These are phyloP conservation scores for Cytospora piceae DNA, from an alignment of 2,329 filamentous ascomycete genomes.

Conservation along the genomic window DNA sequence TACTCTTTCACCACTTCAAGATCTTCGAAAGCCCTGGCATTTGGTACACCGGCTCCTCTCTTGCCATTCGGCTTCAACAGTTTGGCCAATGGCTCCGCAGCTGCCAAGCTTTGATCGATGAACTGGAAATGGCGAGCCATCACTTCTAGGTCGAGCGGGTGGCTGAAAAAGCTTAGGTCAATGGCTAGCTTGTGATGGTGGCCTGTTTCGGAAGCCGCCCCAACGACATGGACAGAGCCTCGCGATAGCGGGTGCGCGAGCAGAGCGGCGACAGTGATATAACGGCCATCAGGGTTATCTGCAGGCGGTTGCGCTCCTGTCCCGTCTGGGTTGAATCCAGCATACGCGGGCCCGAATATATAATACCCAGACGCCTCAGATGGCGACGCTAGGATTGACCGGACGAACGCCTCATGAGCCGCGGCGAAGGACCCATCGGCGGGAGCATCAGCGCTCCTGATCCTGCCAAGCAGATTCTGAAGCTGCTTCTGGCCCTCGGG, in stretches of 20 bases:
- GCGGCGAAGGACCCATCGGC: conserved; percentile 9
- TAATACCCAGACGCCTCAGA: conserved; percentile 26
- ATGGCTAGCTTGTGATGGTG: conserved; percentile 41
- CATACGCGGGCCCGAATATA: conserved; percentile 6
- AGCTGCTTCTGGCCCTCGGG: background rate
- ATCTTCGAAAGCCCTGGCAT: conserved; percentile 14
- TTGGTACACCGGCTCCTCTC: conserved; percentile 9
- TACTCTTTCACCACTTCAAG: conserved; percentile 23
- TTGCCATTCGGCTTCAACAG: conserved; percentile 40
- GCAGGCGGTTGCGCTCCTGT: conserved; percentile 4
- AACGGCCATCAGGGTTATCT: too few relatives aligned
- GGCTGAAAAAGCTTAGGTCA: background rate
- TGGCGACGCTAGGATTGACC: conserved; percentile 20
- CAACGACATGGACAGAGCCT: conserved; percentile 53
- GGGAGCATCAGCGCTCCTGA: too few relatives aligned
- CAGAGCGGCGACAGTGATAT: conserved; percentile 16
- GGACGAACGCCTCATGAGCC: conserved; percentile 29
- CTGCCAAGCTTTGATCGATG: conserved; percentile 39
- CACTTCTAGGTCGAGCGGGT: conserved; percentile 10
- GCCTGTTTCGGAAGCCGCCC: too few relatives aligned
- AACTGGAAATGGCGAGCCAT: conserved; percentile 11
- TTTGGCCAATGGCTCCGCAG: conserved; percentile 42
- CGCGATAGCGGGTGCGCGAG: conserved; percentile 28
- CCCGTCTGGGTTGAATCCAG: conserved; percentile 17
- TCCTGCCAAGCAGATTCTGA: background rate